A percentile compares a stretch with the other conserved stretches of the same genome.
These are phyloP conservation scores for Aspergillus sp. DNA, from an alignment of 2,329 filamentous ascomycete genomes.

Conservation along the genomic window DNA sequence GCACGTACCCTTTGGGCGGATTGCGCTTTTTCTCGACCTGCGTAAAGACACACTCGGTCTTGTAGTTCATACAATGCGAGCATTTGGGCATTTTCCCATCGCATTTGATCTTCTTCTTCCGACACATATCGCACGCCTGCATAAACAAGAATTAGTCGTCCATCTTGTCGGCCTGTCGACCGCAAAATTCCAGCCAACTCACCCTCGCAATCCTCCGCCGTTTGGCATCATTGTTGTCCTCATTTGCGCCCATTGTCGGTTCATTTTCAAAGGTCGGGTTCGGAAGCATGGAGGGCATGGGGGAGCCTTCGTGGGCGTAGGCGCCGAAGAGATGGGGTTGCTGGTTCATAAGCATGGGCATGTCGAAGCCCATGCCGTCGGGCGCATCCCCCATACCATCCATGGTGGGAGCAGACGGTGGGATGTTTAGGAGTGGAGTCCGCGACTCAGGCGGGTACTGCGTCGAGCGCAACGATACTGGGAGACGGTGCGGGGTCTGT, in stretches of 20 bases:
- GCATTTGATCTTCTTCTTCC: constrained; percentile 93
- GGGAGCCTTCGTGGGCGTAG: constrained; percentile 61
- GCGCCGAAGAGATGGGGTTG: constrained; percentile 68
- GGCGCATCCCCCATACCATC: constrained; percentile 36
- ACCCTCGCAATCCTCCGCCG: constrained; percentile 84
- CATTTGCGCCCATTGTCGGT: constrained; percentile 41
- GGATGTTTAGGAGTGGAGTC: constrained; percentile 13
- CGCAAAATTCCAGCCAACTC: constrained; percentile 36
- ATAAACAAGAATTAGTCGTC: constrained; percentile 10
- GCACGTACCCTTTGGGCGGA: constrained; percentile 84
- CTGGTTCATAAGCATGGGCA: constrained; percentile 58
- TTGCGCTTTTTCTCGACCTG: constrained; percentile 98
- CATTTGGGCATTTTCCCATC: constrained; percentile 94
- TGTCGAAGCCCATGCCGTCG: constrained; percentile 43
- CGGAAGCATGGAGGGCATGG: constrained; percentile 52
- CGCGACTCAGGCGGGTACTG: constrained; percentile 15
- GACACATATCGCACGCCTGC: constrained; percentile 92
- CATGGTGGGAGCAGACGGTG: constrained; percentile 22
- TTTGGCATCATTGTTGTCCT: constrained; percentile 75
- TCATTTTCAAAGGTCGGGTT: constrained; percentile 44
- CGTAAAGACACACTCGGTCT: constrained; percentile 95
- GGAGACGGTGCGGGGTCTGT: constrained; percentile 21
- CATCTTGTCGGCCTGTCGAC: not conserved
- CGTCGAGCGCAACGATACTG: constrained; percentile 8
- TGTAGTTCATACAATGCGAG: constrained; percentile 95